Conservation (phyloP, 2,329 filamentous ascomycete species). For the Paraconiothyrium brasiliense region DNA sequence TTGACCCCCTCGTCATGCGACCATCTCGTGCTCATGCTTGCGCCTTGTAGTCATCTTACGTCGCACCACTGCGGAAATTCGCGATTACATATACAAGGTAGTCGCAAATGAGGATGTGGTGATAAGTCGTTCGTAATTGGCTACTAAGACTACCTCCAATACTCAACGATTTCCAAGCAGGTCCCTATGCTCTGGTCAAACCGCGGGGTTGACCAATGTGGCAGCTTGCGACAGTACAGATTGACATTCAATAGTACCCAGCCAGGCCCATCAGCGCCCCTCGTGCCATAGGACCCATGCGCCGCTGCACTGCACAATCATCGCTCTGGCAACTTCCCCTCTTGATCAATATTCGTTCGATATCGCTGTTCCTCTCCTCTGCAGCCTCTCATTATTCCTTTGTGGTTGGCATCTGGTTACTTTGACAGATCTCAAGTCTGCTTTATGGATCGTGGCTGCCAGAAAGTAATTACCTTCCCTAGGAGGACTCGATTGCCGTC, state of each 20-base stretch:
- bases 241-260: neutral
- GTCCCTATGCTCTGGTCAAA: neutral
- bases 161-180: slow-evolving; percentile 1
- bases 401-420: too few species aligned
- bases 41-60: neutral
- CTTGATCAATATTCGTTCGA: neutral
- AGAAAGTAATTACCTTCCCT: too few species aligned
- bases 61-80: neutral
- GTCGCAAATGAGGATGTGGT: neutral
- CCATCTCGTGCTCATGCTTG: neutral
- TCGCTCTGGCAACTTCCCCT: neutral
- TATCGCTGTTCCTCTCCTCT: neutral
- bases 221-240: neutral
- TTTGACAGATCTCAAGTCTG: too few species aligned
- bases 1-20: neutral
- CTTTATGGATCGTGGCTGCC: too few species aligned
- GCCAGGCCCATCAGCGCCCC: neutral
- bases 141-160: neutral
- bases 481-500: too few species aligned
- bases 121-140: neutral
- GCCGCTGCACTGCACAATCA: neutral
- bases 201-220: neutral
- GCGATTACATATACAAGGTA: neutral
- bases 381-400: neutral
- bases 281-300: neutral